A percentile compares a stretch with the other conserved stretches of the same genome.
Evolutionary conservation across 2,329 filamentous ascomycete species (phyloP).

Genomic region (Colletotrichum scovillei): DNA sequence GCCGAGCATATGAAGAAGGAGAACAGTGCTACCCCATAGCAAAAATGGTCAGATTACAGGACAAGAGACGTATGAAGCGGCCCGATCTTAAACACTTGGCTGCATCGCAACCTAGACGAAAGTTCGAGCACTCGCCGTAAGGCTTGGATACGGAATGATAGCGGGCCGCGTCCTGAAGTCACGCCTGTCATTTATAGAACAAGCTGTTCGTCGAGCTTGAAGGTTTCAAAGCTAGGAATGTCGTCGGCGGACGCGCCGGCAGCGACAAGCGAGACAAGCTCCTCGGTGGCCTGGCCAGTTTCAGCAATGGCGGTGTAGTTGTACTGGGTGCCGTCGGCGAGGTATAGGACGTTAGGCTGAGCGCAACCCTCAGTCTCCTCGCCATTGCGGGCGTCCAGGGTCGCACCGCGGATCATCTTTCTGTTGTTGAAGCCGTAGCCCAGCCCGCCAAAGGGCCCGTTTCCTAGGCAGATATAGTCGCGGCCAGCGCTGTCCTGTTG

Average conservation of each 20-base stretch:
- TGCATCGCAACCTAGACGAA: neutral
- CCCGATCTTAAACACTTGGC: neutral
- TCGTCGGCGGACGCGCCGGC: conserved; percentile 17
- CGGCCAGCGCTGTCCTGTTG: conserved; percentile 18
- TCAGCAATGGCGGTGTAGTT: conserved; percentile 28
- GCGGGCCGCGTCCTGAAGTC: conserved; percentile 1
- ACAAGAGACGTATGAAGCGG: neutral
- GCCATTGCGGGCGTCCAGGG: conserved; percentile 16
- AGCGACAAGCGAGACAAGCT: neutral
- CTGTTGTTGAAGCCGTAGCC: conserved; percentile 20
- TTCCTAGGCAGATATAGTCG: conserved; percentile 19
- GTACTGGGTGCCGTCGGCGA: conserved; percentile 30
- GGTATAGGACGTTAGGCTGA: conserved; percentile 26
- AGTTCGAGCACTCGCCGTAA: conserved; percentile 6
- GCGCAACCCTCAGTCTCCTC: conserved; percentile 10
- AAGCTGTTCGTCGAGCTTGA: conserved; percentile 21
- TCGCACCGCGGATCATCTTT: conserved; percentile 25
- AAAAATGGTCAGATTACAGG: neutral
- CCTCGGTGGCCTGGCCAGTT: conserved; percentile 14
- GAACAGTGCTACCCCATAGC: neutral
- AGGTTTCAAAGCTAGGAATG: neutral
- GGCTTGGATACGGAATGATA: conserved; percentile 1
- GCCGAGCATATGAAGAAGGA: neutral
- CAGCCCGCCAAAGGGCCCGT: conserved; percentile 10
- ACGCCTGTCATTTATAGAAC: conserved; percentile 17